These are phyloP conservation scores for Claviceps sp. DNA, from an alignment of 2,329 filamentous ascomycete genomes.

Conservation along the genomic window DNA sequence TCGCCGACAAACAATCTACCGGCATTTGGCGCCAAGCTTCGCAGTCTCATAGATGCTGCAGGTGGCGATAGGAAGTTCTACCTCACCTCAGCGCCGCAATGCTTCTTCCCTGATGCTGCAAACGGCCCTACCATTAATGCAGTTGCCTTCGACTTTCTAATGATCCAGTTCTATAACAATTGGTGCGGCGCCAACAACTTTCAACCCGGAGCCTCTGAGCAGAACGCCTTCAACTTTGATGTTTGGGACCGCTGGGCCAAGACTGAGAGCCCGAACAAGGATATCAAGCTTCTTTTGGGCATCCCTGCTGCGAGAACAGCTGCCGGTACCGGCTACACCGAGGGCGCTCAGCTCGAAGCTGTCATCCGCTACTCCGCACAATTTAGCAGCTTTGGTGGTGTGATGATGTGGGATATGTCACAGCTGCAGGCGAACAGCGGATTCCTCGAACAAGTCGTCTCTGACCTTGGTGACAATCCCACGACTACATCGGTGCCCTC, in stretches of 20 bases:
- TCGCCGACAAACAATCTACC: conserved; percentile 43
- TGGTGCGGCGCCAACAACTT: conserved; percentile 46
- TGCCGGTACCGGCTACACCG: conserved; percentile 43
- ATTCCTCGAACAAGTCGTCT: conserved; percentile 34
- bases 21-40: conserved; percentile 45
- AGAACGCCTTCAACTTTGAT: conserved; percentile 46
- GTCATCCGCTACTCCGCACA: conserved; percentile 40
- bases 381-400: conserved; percentile 49
- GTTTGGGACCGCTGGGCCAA: conserved; percentile 55
- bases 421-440: conserved; percentile 45
- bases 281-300: conserved; percentile 49
- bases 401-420: conserved; percentile 57
- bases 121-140: conserved; percentile 42
- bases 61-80: conserved; percentile 44
- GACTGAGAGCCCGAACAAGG: conserved; percentile 37
- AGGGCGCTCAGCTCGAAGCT: conserved; percentile 28
- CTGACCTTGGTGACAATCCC: conserved; percentile 15
- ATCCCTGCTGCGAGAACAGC: conserved; percentile 38
- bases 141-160: conserved; percentile 45
- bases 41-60: conserved; percentile 38
- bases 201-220: conserved; percentile 24
- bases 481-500: background rate
- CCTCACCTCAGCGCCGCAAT: conserved; percentile 56
- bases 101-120: conserved; percentile 48
- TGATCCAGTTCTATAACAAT: conserved; percentile 59